These are phyloP conservation scores for Leishmania mexicana DNA, from an alignment of 208 protist genomes.

Conservation along the genomic window DNA sequence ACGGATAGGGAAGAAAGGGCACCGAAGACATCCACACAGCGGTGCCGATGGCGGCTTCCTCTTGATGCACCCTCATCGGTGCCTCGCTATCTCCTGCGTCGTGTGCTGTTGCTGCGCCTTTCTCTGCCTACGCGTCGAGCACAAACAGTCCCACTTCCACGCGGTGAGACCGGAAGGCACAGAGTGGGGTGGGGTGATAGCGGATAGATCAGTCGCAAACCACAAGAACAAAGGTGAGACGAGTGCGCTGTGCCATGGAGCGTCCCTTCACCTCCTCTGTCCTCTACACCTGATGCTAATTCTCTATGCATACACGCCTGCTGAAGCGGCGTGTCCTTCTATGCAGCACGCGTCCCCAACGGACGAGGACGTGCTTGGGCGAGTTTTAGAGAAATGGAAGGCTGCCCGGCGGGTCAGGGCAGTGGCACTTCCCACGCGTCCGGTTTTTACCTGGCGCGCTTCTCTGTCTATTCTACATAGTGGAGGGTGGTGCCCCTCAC, in stretches of 20 bases:
- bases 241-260: background rate
- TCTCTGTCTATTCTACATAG: background rate
- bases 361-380: background rate
- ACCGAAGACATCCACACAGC: background rate
- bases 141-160: background rate
- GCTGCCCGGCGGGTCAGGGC: background rate
- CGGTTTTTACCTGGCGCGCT: background rate
- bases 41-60: background rate
- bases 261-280: too few relatives aligned
- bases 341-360: background rate
- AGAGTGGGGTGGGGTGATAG: background rate
- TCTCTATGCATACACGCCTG: background rate
- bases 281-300: background rate
- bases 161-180: background rate
- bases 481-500: background rate
- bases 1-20: background rate
- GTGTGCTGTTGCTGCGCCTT: background rate
- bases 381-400: background rate
- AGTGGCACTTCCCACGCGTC: background rate
- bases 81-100: background rate
- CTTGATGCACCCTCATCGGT: background rate
- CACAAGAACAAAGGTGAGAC: background rate
- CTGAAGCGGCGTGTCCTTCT: background rate
- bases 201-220: background rate
- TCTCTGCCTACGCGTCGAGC: background rate